Percentiles rank a stretch among this genome's conserved stretches.
phyloP scores from a whole-genome alignment of 2,329 filamentous ascomycete species.

The Emydomyces testavorans region DNA sequence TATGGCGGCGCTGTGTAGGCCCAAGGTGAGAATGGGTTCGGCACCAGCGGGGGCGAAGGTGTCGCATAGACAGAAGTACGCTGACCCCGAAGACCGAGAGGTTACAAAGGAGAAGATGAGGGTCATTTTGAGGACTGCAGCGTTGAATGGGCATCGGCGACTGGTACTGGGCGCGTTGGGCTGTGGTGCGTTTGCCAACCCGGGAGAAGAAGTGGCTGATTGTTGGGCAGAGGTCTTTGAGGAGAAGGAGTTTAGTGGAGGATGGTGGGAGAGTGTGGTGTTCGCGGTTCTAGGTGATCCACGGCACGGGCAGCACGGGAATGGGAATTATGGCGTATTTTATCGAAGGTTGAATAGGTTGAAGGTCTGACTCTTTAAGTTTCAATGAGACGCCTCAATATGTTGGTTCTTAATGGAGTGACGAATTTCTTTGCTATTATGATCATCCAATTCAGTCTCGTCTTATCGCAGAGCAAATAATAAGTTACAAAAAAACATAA shows the following conservation, averaged over 20 bases:
- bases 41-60: conserved; percentile 12
- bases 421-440: neutral
- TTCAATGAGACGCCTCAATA: neutral
- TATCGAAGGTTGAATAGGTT: conserved; percentile 23
- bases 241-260: conserved; percentile 51
- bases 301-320: conserved; percentile 18
- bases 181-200: conserved; percentile 56
- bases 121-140: conserved; percentile 49
- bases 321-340: conserved; percentile 28
- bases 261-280: conserved; percentile 53
- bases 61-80: conserved; percentile 29
- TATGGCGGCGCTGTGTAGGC: conserved; percentile 45
- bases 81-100: conserved; percentile 36
- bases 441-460: neutral
- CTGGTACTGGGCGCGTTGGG: conserved; percentile 59
- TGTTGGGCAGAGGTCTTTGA: conserved; percentile 52
- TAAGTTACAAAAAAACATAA: neutral
- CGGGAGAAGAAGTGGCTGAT: conserved; percentile 47
- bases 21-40: conserved; percentile 22
- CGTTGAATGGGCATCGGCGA: conserved; percentile 43
- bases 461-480: neutral
- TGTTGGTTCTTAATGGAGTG: neutral
- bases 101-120: conserved; percentile 54
- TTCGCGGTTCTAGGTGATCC: conserved; percentile 49
- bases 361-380: conserved; percentile 22